A percentile compares a stretch with the other conserved stretches of the same genome.
These are phyloP conservation scores for Xylariaceae sp. DNA, from an alignment of 2,329 filamentous ascomycete species.

Conservation along the genomic window DNA sequence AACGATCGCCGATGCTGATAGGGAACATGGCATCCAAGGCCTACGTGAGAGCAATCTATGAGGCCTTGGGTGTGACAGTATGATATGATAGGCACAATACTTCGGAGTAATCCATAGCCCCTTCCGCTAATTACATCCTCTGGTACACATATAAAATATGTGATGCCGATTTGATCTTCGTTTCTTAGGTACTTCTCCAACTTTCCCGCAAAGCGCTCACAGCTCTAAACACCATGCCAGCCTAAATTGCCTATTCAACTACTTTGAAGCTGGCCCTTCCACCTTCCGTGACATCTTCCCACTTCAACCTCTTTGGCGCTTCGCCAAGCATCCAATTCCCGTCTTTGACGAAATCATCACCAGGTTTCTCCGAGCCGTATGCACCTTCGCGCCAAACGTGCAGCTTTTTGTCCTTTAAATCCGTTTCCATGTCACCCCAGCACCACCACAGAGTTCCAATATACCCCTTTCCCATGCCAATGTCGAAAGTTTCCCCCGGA, in stretches of 20 bases:
- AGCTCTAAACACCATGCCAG: too few species aligned
- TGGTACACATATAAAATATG: too few species aligned
- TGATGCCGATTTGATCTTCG: too few species aligned
- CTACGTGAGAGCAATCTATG: conserved; percentile 20
- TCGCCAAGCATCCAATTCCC: conserved; percentile 14
- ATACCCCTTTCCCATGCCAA: conserved; percentile 1
- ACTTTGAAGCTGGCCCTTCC: conserved; percentile 5
- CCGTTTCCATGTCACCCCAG: conserved; percentile 14
- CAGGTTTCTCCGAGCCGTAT: conserved; percentile 1
- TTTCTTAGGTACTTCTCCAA: too few species aligned
- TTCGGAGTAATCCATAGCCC: too few species aligned
- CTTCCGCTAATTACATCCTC: too few species aligned
- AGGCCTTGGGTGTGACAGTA: conserved; percentile 19
- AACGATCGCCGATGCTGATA: conserved; percentile 10
- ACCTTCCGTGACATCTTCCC: conserved; percentile 7
- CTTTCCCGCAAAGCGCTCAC: too few species aligned
- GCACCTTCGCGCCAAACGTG: conserved; percentile 7
- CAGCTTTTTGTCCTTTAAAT: conserved; percentile 9
- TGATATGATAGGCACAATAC: neutral
- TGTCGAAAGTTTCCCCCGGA: conserved; percentile 8
- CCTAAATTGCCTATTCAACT: neutral
- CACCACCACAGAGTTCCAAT: conserved; percentile 15
- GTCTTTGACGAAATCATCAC: conserved; percentile 5
- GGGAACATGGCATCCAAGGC: conserved; percentile 17
- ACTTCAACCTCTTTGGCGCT: conserved; percentile 7